phyloP scores from a whole-genome alignment of 345 rosid genomes.

The Acer campestre region DNA sequence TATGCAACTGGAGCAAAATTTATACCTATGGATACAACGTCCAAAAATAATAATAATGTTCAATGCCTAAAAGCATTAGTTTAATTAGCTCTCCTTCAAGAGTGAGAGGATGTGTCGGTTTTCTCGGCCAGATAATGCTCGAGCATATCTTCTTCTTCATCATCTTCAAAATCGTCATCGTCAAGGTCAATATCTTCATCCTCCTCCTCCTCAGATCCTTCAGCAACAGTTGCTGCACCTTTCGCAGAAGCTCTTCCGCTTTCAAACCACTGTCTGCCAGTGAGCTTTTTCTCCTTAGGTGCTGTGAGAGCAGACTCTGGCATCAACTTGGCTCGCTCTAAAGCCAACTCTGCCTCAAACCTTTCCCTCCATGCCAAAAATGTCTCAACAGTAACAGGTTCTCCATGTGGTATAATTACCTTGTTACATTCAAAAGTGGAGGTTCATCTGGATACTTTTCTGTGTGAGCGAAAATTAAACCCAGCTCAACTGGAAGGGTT shows the following conservation, averaged over 20 bases:
- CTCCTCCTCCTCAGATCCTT: constrained; percentile 72
- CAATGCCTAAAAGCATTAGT: background rate
- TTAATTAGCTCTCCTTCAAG: constrained; percentile 49
- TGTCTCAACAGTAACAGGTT: constrained; percentile 90
- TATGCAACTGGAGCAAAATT: background rate
- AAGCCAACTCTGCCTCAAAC: constrained; percentile 95
- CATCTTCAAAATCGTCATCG: constrained; percentile 95
- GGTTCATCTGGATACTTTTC: constrained; percentile 88
- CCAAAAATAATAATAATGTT: background rate
- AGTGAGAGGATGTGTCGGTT: constrained; percentile 61
- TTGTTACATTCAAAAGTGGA: constrained; percentile 77
- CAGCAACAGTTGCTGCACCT: constrained; percentile 58
- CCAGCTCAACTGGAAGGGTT: constrained; percentile 73
- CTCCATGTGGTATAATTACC: constrained; percentile 96
- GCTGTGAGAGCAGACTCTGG: constrained; percentile 82
- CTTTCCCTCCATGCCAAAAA: constrained; percentile 97
- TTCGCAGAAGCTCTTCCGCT: constrained; percentile 69
- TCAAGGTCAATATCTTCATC: constrained; percentile 88
- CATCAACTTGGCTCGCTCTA: constrained; percentile 97
- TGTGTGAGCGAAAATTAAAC: constrained; percentile 85
- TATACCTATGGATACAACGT: background rate
- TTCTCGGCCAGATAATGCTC: constrained; percentile 95
- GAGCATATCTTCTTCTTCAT: constrained; percentile 91
- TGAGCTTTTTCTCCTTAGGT: constrained; percentile 81
- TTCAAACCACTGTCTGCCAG: constrained; percentile 97